A percentile compares a stretch with the other conserved stretches of the same genome.
phyloP scores from a whole-genome alignment of 169 alveolate species.

The Plasmodium falciparum region DNA sequence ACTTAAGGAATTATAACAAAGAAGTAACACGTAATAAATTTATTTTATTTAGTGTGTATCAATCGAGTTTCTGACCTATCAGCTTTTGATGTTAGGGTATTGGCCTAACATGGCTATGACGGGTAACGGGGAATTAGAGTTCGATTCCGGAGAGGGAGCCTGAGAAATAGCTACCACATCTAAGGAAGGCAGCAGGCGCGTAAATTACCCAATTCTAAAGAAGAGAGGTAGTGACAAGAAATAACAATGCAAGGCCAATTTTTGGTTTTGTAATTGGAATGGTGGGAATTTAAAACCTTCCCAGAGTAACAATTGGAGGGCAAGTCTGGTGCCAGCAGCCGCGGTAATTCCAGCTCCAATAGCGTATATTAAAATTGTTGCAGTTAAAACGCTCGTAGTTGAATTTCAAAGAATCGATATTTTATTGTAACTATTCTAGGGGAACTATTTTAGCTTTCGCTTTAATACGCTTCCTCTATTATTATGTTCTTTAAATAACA shows the following conservation, averaged over 20 bases:
- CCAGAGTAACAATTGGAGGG: constrained; percentile 91
- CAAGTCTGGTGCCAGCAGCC: constrained; percentile 97
- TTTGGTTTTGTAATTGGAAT: constrained; percentile 91
- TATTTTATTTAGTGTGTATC: constrained; percentile 70
- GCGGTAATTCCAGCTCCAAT: constrained; percentile 95
- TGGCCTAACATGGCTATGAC: constrained; percentile 95
- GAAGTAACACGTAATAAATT: constrained; percentile 74
- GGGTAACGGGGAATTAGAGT: constrained; percentile 97
- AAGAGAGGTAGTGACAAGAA: constrained; percentile 96
- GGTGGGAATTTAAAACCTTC: constrained; percentile 90
- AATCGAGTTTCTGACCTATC: constrained; percentile 80
- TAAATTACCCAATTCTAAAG: constrained; percentile 95
- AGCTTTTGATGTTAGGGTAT: constrained; percentile 92
- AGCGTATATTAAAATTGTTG: constrained; percentile 94
- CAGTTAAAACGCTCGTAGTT: constrained; percentile 93
- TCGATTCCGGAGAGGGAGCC: constrained; percentile 98
- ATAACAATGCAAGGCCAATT: constrained; percentile 90
- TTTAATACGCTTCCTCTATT: neutral
- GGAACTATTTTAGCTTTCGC: neutral
- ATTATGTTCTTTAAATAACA: constrained; percentile 3
- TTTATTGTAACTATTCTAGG: neutral
- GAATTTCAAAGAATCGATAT: constrained; percentile 75
- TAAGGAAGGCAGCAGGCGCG: constrained; percentile 98
- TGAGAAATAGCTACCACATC: constrained; percentile 97
- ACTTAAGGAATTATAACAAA: constrained; percentile 74